phyloP scores from a whole-genome alignment of 2,329 filamentous ascomycete species.

The Xylariaceae sp. region DNA sequence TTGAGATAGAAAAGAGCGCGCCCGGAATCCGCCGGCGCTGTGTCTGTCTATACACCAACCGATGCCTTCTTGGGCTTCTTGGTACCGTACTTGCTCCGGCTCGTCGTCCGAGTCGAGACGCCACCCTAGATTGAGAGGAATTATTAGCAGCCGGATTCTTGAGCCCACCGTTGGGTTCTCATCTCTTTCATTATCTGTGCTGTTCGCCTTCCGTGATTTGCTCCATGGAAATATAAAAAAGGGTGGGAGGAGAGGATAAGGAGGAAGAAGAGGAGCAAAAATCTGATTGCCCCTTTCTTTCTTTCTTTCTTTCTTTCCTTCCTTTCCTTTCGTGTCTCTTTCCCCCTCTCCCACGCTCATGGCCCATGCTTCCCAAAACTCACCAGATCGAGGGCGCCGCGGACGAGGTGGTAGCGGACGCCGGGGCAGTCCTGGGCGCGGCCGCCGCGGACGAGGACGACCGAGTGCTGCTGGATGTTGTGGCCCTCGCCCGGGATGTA shows the following conservation, averaged over 20 bases:
- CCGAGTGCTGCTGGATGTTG: constrained; percentile 98
- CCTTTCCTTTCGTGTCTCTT: too few species aligned
- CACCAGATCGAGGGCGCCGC: constrained; percentile 90
- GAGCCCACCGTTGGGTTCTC: neutral
- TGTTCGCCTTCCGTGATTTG: too few species aligned
- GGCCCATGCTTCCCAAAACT: too few species aligned
- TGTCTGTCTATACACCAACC: constrained; percentile 32
- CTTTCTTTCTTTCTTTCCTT: too few species aligned
- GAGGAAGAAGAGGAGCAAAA: neutral
- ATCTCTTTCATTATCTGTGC: too few species aligned
- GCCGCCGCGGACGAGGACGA: constrained; percentile 90
- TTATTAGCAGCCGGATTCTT: constrained; percentile 16
- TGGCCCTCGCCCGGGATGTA: constrained; percentile 98
- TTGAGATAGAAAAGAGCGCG: too few species aligned
- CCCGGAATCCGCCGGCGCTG: too few species aligned
- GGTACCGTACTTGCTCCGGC: constrained; percentile 92
- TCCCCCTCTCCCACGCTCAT: too few species aligned
- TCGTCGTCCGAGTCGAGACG: constrained; percentile 75
- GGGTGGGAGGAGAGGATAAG: neutral
- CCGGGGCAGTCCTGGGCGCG: constrained; percentile 95
- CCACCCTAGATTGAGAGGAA: constrained; percentile 57
- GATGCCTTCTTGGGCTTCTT: constrained; percentile 92
- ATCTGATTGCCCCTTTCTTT: too few species aligned
- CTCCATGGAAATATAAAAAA: too few species aligned
- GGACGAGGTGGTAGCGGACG: constrained; percentile 90